phyloP scores from a whole-genome alignment of 768 basidiomycete genomes.

The Tulasnella sp. region DNA sequence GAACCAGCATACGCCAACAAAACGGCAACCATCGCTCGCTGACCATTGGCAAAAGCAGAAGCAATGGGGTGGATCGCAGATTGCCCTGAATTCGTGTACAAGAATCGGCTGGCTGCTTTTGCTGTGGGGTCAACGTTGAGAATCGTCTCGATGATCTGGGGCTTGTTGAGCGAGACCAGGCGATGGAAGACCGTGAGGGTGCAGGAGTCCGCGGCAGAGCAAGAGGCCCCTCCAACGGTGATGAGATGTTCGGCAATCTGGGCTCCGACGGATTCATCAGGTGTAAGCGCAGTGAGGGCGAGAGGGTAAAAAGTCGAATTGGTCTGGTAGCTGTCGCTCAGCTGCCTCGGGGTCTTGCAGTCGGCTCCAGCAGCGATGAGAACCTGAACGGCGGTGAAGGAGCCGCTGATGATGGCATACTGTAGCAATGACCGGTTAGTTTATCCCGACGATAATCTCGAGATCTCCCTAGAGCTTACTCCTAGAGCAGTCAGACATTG shows the following conservation, averaged over 20 bases:
- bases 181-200: conserved; percentile 32
- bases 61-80: conserved; percentile 28
- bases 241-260: conserved; percentile 30
- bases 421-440: neutral
- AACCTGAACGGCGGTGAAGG: conserved; percentile 38
- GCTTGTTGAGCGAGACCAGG: conserved; percentile 26
- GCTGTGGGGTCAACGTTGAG: conserved; percentile 30
- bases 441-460: neutral
- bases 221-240: conserved; percentile 27
- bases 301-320: conserved; percentile 28
- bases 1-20: conserved; percentile 32
- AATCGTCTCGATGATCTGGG: conserved; percentile 28
- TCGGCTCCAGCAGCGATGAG: conserved; percentile 46
- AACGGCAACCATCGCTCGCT: conserved; percentile 29
- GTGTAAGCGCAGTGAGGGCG: conserved; percentile 27
- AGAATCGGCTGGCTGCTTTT: conserved; percentile 30
- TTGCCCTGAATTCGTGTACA: conserved; percentile 18
- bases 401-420: conserved; percentile 35
- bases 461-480: conserved; percentile 36
- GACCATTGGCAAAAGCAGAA: conserved; percentile 25
- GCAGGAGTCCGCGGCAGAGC: conserved; percentile 29
- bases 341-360: conserved; percentile 33
- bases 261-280: conserved; percentile 25
- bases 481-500: conserved; percentile 45
- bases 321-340: conserved; percentile 25